Evolutionary conservation across 2,329 filamentous ascomycete genomes (phyloP).

Genomic region (Furcasterigmium furcatum): DNA sequence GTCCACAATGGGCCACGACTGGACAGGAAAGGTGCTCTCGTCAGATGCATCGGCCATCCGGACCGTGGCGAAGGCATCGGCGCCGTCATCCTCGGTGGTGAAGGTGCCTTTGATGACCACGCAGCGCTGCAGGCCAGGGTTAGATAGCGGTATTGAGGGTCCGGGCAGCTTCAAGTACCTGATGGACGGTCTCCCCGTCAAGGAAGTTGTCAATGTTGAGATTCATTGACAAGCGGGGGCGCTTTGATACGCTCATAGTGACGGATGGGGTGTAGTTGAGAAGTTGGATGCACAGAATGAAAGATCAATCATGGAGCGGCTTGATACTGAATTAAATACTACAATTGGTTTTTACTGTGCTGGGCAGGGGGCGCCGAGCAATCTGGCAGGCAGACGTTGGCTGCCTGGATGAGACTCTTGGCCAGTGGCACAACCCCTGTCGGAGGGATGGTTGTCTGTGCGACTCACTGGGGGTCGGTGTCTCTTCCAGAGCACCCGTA

Average conservation of each 20-base stretch:
- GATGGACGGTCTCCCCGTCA: constrained; percentile 4
- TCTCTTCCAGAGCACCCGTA: too few relatives aligned
- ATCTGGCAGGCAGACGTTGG: neutral
- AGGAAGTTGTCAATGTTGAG: constrained; percentile 3
- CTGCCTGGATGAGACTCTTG: neutral
- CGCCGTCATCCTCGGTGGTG: neutral
- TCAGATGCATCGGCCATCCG: neutral
- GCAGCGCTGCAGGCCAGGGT: constrained; percentile 2
- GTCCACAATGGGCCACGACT: constrained; percentile 5
- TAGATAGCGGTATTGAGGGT: neutral
- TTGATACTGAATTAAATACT: neutral
- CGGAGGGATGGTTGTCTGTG: neutral
- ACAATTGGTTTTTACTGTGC: neutral
- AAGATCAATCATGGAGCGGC: neutral
- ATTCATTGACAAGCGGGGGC: neutral
- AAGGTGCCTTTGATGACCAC: constrained; percentile 6
- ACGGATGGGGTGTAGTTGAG: neutral
- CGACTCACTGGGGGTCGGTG: too few relatives aligned
- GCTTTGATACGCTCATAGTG: neutral
- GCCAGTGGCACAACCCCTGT: neutral
- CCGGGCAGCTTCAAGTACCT: neutral
- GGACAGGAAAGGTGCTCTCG: constrained; percentile 6
- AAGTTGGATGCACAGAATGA: neutral
- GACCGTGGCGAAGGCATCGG: constrained; percentile 1
- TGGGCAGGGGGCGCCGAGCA: neutral